Evolutionary conservation across 768 basidiomycete species (phyloP).

Genomic region (Nidularia sp.): DNA sequence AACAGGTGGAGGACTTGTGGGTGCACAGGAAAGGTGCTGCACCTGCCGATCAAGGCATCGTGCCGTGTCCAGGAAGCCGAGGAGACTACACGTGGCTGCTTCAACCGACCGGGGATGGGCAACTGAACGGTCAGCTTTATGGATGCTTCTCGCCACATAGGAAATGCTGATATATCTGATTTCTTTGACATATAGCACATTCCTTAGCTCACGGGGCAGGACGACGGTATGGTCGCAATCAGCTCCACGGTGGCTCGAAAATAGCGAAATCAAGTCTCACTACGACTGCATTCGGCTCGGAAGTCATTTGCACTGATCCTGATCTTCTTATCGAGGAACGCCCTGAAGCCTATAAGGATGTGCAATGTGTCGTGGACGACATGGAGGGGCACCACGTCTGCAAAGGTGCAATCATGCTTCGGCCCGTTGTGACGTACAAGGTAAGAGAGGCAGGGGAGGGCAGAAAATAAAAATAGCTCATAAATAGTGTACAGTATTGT

Average conservation of each 20-base stretch:
- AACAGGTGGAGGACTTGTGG: constrained; percentile 20
- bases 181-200: constrained; percentile 12
- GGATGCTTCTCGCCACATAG: neutral
- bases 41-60: constrained; percentile 26
- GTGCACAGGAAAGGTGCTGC: constrained; percentile 35
- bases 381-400: constrained; percentile 24
- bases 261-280: constrained; percentile 20
- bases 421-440: constrained; percentile 34
- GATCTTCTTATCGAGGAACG: constrained; percentile 32
- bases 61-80: constrained; percentile 34
- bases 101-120: constrained; percentile 25
- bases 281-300: constrained; percentile 28
- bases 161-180: neutral
- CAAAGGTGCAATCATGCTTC: constrained; percentile 20
- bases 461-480: constrained; percentile 8
- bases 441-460: constrained; percentile 15
- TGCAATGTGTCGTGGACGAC: constrained; percentile 28
- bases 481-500: neutral
- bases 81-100: constrained; percentile 32
- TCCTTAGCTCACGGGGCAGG: constrained; percentile 37
- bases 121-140: constrained; percentile 21
- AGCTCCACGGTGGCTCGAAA: constrained; percentile 22
- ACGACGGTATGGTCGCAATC: constrained; percentile 25
- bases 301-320: constrained; percentile 28
- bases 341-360: constrained; percentile 34